Evolutionary conservation across 2,329 filamentous ascomycete species (phyloP), one percentile per base, ranked within the genome.

Genomic region (Nigrospora oryzae): DNA sequence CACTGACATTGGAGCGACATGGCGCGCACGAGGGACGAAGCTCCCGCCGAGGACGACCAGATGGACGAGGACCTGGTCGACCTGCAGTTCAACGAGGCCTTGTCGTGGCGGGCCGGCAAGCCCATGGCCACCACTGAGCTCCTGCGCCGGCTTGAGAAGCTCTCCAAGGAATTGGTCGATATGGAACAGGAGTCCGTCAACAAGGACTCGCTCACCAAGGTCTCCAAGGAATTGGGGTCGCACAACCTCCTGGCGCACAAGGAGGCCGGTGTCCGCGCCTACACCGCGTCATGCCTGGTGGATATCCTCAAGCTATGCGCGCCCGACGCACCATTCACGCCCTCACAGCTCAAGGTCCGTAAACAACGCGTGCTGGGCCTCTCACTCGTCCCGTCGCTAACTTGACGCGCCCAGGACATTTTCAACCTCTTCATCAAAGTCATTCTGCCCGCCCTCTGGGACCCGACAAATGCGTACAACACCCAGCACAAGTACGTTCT

Each of bases 231-330:
- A 57, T 76, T 98, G 38, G 88, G 84, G 6, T 82, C 83, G 51
- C 81, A 84, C 49, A 89, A 93, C 58, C 73, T 98, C 19, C 69
- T 98, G 39, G 81, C 80, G 48, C 93, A 98, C 67, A 95, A 95
- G 69, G 93, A 98, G 64, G 86, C 84, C 52, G 93, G 93, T 45
- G 89, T 98, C 52, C 85, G 86, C 64, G 91, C 93, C 23, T 95
- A 86, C 71, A 80, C 87, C 31, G 83, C 89, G 37, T 87, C 87
- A 58, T 97, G 90, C 63, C 74, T 97, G 49, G 89, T 96, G 44
- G 93, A 98, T 63, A 86, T 98, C 54, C 78, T 98, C 61, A 84
- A 87, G 56, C 76, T 98, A 46, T 95, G 89, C 66, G 93, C 93
- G 28, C 93, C 93, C 1, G 84, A 97, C 73, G 93, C 93, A 61